phyloP scores from a whole-genome alignment of 1,139 yeast species.

The Sugiyamaella sp. region DNA sequence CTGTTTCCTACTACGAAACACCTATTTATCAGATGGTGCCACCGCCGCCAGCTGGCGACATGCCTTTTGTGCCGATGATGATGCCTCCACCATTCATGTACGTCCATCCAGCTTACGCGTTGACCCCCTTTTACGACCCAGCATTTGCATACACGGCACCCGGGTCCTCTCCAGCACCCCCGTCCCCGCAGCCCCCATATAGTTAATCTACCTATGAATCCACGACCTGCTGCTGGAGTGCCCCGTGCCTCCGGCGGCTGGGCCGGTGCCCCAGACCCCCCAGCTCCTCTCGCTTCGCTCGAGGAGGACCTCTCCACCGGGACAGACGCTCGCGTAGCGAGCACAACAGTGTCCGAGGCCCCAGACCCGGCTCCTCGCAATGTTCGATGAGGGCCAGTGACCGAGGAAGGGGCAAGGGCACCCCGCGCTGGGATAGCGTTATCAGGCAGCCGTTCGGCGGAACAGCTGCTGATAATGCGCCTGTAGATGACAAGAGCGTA shows the following conservation, averaged over 20 bases:
- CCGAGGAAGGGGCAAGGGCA: not conserved
- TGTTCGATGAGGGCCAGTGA: no score
- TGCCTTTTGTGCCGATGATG: conserved; percentile 11
- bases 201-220: not conserved
- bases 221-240: not conserved
- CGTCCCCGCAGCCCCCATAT: conserved; percentile 1
- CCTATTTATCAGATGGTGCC: not conserved
- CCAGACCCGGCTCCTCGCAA: no score
- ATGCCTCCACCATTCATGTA: conserved; percentile 5
- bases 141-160: conserved; percentile 15
- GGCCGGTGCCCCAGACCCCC: conserved; percentile 11
- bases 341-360: no score
- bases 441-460: not conserved
- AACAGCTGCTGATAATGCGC: not conserved
- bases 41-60: conserved; percentile 1
- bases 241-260: conserved; percentile 11
- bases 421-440: not conserved
- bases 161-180: conserved; percentile 6
- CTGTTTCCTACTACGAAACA: conserved; percentile 5
- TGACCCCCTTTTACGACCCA: conserved; percentile 10
- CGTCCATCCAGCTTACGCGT: not conserved
- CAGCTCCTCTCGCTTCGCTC: not conserved
- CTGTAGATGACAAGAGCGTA: not conserved
- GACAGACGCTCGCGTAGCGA: no score
- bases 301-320: not conserved